These are phyloP conservation scores for Solanum pimpinellifolium DNA, from an alignment of 257 asterid species.

Conservation along the genomic window DNA sequence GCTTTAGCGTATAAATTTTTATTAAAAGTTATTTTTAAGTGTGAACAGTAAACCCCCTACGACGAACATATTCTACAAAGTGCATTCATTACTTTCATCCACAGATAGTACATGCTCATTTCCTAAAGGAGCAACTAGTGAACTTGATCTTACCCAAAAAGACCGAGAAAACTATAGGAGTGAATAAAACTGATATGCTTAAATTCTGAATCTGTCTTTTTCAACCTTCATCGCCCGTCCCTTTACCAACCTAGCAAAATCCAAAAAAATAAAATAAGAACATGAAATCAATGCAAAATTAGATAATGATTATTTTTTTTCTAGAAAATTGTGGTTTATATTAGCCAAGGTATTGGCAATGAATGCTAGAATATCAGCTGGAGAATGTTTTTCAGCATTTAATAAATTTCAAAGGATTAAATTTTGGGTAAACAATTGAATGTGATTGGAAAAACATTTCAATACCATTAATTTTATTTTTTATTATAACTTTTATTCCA, in stretches of 20 bases:
- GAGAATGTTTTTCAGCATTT: conserved; percentile 6
- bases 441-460: conserved; percentile 43
- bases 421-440: conserved; percentile 18
- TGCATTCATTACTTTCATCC: not conserved
- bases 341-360: not conserved
- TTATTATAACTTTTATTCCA: conserved; percentile 1
- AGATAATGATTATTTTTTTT: not conserved
- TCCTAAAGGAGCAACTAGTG: not conserved
- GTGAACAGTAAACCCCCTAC: not conserved
- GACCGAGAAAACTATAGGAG: conserved; percentile 23
- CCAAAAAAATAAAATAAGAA: not conserved
- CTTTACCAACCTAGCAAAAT: not conserved
- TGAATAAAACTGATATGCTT: not conserved
- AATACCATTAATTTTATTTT: conserved; percentile 21
- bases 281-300: not conserved
- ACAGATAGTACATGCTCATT: not conserved
- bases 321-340: not conserved
- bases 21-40: no score
- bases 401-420: conserved; percentile 11
- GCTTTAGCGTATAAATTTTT: not conserved
- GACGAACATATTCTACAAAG: no score
- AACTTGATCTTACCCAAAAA: conserved; percentile 45
- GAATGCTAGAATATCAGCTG: conserved; percentile 1
- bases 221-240: not conserved
- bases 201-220: not conserved